These are phyloP conservation scores for Capillidium heterosporum DNA, from an alignment of 371 early-diverging fungal genomes.

Conservation along the genomic window DNA sequence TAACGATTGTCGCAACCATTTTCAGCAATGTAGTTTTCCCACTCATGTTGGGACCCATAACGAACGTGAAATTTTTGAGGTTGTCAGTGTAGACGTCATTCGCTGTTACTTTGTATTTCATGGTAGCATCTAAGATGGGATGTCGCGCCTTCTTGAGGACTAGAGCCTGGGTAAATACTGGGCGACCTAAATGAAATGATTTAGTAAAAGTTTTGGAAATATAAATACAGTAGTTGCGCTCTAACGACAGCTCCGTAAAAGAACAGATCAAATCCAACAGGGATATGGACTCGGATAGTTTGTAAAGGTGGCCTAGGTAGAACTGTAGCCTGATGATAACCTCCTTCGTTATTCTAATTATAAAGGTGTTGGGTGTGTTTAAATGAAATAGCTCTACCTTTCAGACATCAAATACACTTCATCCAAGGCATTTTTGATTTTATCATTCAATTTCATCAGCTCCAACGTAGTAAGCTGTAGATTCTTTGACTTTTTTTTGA, in stretches of 20 bases:
- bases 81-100: conserved; percentile 57
- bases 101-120: conserved; percentile 32
- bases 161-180: conserved; percentile 61
- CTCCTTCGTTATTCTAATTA: conserved; percentile 34
- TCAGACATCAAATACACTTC: conserved; percentile 78
- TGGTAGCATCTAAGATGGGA: conserved; percentile 50
- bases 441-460: conserved; percentile 30
- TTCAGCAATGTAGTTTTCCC: conserved; percentile 90
- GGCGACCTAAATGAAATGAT: conserved; percentile 28
- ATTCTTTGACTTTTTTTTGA: conserved; percentile 33
- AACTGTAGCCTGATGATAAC: conserved; percentile 32
- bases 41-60: conserved; percentile 97
- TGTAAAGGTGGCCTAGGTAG: conserved; percentile 47
- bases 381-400: conserved; percentile 18
- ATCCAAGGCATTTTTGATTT: conserved; percentile 60
- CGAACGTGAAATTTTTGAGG: conserved; percentile 55
- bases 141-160: conserved; percentile 66
- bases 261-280: conserved; percentile 62
- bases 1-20: conserved; percentile 67
- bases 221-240: conserved; percentile 26
- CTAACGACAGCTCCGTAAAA: conserved; percentile 41
- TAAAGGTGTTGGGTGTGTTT: background rate
- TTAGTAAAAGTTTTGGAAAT: background rate
- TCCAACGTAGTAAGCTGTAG: conserved; percentile 58
- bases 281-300: conserved; percentile 60